Evolutionary conservation across 495 filamentous ascomycete species (phyloP), one percentile per base, ranked within the genome.

Genomic region (Rostrohypoxylon terebratum): DNA sequence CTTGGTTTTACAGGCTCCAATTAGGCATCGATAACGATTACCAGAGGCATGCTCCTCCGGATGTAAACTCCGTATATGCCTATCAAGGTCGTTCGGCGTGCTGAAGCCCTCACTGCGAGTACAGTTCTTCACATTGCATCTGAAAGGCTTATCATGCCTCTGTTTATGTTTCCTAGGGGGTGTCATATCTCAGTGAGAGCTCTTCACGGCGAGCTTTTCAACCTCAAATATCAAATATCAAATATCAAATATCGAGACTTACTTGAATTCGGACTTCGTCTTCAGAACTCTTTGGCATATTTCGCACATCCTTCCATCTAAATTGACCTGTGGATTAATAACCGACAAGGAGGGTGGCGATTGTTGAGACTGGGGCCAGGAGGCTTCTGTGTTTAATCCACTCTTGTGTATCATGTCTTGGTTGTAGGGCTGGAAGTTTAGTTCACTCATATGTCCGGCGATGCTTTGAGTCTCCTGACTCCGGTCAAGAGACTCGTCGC

Each of bases 51-150:
- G 72, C 31, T 77, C 70, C 54, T 79, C 71, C 5, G 84, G 79
- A 76, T 96, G 92, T 13, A 92, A 87, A 55, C 89, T 91, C 71
- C 89, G 89, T 69, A 86, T 89, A 70, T 95, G 92, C 36, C 92
- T 85, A 42, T 88, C 87, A 28, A 93, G 84, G 72, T 97, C 94
- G 79, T 97, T 97, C 25, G 84, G 83, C 7, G 93, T 95, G 20
- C 91, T 91, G 74, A 97, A 97, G 1, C 94, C 93, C 69, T 89
- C 83, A 21, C 62, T 28, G 25, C 90, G 85, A 36, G 78, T 64
- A 77, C 94, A 97, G 16, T 80, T 83, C 0, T 80, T 75, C 11
- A 89, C 80, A 45, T 85, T 78, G 75, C 94, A 97, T 72, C 83
- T 89, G 77, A 87, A 91, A 0, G 90, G 87, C 73, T 93, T 95